phyloP scores from a whole-genome alignment of 805 yeast species.

The Candida loeiensis region DNA sequence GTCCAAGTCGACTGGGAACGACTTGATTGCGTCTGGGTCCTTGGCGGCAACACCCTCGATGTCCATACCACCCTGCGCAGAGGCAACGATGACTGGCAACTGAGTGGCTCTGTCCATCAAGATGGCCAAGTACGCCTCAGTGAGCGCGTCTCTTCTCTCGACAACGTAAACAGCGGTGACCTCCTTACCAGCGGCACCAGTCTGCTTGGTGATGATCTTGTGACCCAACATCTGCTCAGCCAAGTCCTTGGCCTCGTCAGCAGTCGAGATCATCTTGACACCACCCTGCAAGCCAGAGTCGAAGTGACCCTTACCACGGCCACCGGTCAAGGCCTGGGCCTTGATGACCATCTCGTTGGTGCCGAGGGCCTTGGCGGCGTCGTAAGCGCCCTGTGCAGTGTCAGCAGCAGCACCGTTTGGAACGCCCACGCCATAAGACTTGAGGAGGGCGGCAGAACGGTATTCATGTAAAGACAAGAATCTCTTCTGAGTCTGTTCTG shows the following conservation, averaged over 20 bases:
- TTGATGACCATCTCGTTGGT: constrained; percentile 86
- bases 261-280: constrained; percentile 80
- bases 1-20: constrained; percentile 73
- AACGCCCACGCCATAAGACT: constrained; percentile 80
- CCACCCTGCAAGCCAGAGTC: constrained; percentile 96
- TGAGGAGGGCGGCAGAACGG: constrained; percentile 87
- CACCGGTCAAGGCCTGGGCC: constrained; percentile 99
- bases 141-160: constrained; percentile 88
- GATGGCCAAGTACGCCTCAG: constrained; percentile 94
- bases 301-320: constrained; percentile 98
- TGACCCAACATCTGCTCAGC: constrained; percentile 89
- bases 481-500: constrained; percentile 44
- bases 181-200: constrained; percentile 95
- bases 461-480: constrained; percentile 88
- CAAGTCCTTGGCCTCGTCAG: constrained; percentile 81
- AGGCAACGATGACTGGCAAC: constrained; percentile 89
- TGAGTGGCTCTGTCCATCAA: constrained; percentile 91
- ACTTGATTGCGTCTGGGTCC: constrained; percentile 88
- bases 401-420: constrained; percentile 91
- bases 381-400: constrained; percentile 83
- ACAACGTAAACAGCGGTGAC: constrained; percentile 96
- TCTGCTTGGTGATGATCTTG: constrained; percentile 95
- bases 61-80: constrained; percentile 99
- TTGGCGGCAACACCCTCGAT: constrained; percentile 96
- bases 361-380: constrained; percentile 71